phyloP scores from a whole-genome alignment of 2,329 filamentous ascomycete species.

The Cladosporium colombiae region DNA sequence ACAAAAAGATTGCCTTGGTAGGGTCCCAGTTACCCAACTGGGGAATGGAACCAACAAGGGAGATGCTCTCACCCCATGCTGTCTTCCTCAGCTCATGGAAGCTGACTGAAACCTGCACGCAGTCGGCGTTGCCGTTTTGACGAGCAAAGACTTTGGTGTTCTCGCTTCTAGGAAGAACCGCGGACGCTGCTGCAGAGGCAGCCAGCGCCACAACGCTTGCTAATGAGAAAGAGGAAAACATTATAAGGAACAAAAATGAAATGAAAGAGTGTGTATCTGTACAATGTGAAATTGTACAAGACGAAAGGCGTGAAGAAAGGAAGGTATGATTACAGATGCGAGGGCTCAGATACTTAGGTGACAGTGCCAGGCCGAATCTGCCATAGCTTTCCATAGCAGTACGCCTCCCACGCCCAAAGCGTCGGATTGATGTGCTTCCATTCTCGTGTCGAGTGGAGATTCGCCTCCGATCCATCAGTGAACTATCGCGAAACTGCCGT shows the following conservation, averaged over 20 bases:
- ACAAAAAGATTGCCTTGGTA: conserved; percentile 56
- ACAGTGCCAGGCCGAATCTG: background rate
- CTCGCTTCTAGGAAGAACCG: conserved; percentile 13
- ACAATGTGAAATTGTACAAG: conserved; percentile 12
- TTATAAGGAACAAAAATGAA: conserved; percentile 15
- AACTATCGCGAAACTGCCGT: conserved; percentile 15
- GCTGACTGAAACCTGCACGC: conserved; percentile 21
- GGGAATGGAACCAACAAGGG: conserved; percentile 60
- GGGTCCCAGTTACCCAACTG: conserved; percentile 64
- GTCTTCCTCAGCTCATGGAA: conserved; percentile 19
- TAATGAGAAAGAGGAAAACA: conserved; percentile 20
- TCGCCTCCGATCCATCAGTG: conserved; percentile 1
- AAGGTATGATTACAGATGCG: background rate
- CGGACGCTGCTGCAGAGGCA: conserved; percentile 19
- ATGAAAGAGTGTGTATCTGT: conserved; percentile 14
- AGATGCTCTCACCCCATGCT: conserved; percentile 61
- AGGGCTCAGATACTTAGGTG: conserved; percentile 10
- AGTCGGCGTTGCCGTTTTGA: conserved; percentile 16
- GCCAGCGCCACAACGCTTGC: conserved; percentile 17
- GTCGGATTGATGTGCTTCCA: conserved; percentile 9
- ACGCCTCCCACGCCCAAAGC: conserved; percentile 15
- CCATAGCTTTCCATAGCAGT: conserved; percentile 4
- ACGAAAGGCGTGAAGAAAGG: conserved; percentile 10
- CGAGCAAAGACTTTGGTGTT: conserved; percentile 8
- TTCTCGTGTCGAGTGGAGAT: conserved; percentile 15